phyloP scores from a whole-genome alignment of 2,329 filamentous ascomycete genomes.

The Epicoccum nigrum region DNA sequence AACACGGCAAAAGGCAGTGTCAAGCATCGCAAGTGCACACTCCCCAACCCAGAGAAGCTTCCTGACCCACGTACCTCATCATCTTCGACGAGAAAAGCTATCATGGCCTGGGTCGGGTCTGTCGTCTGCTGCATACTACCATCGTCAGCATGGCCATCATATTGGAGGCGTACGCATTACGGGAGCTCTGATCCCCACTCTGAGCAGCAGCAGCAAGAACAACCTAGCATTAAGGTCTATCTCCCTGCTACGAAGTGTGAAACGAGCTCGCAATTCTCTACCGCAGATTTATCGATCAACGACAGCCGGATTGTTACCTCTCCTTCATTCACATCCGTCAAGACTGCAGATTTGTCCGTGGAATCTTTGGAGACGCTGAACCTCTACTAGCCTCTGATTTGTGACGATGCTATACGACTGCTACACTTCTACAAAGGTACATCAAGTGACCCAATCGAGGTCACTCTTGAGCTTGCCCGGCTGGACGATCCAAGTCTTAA shows the following conservation, averaged over 20 bases:
- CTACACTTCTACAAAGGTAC: constrained; percentile 17
- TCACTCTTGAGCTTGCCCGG: constrained; percentile 12
- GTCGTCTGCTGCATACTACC: neutral
- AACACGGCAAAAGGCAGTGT: neutral
- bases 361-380: neutral
- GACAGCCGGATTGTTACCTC: neutral
- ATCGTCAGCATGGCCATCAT: neutral
- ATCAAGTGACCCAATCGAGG: neutral
- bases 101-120: neutral
- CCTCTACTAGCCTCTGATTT: constrained; percentile 1
- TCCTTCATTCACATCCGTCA: no score
- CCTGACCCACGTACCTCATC: no score
- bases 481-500: constrained; percentile 6
- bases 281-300: neutral
- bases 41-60: neutral
- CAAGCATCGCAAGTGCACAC: neutral
- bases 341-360: neutral
- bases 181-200: neutral
- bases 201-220: neutral
- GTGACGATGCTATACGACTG: constrained; percentile 19
- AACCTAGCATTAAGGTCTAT: neutral
- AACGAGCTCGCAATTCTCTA: neutral
- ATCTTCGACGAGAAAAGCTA: neutral
- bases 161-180: neutral
- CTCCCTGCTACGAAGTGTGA: neutral